Conservation (phyloP, 495 filamentous ascomycete species). For the Lasiosphaeria hispida region DNA sequence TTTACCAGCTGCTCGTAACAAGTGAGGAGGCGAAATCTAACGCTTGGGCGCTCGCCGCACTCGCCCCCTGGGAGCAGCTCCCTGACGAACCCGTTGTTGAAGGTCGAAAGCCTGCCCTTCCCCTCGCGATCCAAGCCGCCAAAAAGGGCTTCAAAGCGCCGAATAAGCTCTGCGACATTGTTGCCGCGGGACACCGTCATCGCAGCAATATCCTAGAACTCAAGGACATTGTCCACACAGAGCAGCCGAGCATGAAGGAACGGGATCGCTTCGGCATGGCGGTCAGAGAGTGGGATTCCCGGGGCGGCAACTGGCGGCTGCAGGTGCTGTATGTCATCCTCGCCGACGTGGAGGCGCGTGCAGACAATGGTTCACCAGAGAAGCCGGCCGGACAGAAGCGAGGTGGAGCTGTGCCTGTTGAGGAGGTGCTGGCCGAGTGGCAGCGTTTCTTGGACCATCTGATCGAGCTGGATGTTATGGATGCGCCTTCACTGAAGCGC, state of each 20-base stretch:
- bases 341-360: slow-evolving; percentile 55
- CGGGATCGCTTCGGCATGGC: slow-evolving; percentile 64
- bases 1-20: slow-evolving; percentile 55
- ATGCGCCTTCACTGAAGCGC: slow-evolving; percentile 52
- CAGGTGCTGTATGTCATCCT: slow-evolving; percentile 71
- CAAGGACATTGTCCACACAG: slow-evolving; percentile 49
- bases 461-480: slow-evolving; percentile 47
- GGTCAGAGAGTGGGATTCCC: slow-evolving; percentile 70
- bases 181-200: slow-evolving; percentile 62
- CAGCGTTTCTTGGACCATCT: slow-evolving; percentile 56
- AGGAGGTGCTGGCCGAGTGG: slow-evolving; percentile 49
- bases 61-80: slow-evolving; percentile 72
- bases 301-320: slow-evolving; percentile 65
- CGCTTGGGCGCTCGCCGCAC: slow-evolving; percentile 72
- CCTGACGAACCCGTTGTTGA: slow-evolving; percentile 41
- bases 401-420: slow-evolving; percentile 7
- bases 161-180: slow-evolving; percentile 65
- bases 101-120: slow-evolving; percentile 42
- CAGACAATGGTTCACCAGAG: slow-evolving; percentile 4
- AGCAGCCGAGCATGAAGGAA: slow-evolving; percentile 34
- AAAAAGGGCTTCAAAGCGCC: slow-evolving; percentile 77
- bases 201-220: slow-evolving; percentile 56
- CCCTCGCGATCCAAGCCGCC: slow-evolving; percentile 55
- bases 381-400: background rate
- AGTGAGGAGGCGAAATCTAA: slow-evolving; percentile 60